phyloP scores from a whole-genome alignment of 2,329 filamentous ascomycete genomes.

The Gnomoniopsis smithogilvyi region DNA sequence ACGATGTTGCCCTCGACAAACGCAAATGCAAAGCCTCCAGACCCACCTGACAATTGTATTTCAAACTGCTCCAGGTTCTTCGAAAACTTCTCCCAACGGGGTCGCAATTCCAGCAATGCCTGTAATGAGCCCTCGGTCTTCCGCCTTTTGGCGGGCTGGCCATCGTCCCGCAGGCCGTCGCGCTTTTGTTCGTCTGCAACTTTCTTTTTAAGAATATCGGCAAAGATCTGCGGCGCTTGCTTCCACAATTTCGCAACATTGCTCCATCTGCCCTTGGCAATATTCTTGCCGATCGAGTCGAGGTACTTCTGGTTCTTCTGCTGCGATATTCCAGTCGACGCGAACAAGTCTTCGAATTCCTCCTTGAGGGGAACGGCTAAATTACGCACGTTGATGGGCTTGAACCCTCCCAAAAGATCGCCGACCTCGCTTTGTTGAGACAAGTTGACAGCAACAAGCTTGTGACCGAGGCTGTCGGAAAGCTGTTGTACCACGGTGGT shows the following conservation, averaged over 20 bases:
- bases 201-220: conserved; percentile 60
- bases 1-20: conserved; percentile 97
- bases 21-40: conserved; percentile 82
- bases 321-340: conserved; percentile 77
- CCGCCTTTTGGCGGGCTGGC: conserved; percentile 66
- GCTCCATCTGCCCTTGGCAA: conserved; percentile 83
- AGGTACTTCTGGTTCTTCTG: conserved; percentile 87
- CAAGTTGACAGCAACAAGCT: conserved; percentile 88
- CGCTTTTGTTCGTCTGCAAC: conserved; percentile 43
- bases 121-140: conserved; percentile 58
- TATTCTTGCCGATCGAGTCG: conserved; percentile 73
- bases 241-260: conserved; percentile 82
- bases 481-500: conserved; percentile 95
- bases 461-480: conserved; percentile 78
- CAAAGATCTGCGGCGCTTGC: conserved; percentile 85
- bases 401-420: conserved; percentile 94
- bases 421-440: conserved; percentile 97
- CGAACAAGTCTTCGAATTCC: conserved; percentile 87
- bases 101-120: conserved; percentile 52
- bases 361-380: conserved; percentile 88
- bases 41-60: conserved; percentile 69
- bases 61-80: conserved; percentile 74
- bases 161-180: conserved; percentile 39
- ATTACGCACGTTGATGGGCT: conserved; percentile 87
- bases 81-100: conserved; percentile 79